These are phyloP conservation scores for Aspergillus fischeri DNA, from an alignment of 2,329 filamentous ascomycete species.

Conservation along the genomic window DNA sequence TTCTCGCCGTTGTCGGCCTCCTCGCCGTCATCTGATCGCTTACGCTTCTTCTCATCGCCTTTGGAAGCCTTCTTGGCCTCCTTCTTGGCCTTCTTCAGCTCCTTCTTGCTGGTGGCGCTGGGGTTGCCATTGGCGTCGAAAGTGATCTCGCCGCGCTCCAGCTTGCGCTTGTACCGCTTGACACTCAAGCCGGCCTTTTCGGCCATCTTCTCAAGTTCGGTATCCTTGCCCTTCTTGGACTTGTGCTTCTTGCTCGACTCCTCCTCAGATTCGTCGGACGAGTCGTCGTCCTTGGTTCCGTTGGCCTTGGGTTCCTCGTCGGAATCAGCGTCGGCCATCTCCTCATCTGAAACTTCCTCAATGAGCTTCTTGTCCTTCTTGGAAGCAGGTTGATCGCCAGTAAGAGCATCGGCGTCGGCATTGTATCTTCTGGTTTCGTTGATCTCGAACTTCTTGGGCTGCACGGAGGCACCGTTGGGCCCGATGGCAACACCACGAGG, in stretches of 20 bases:
- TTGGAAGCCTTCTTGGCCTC: conserved; percentile 53
- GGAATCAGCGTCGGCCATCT: conserved; percentile 41
- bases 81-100: conserved; percentile 68
- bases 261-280: conserved; percentile 27
- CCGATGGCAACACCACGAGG: conserved; percentile 71
- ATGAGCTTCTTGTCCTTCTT: conserved; percentile 47
- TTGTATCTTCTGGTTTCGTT: conserved; percentile 96
- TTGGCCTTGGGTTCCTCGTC: conserved; percentile 28
- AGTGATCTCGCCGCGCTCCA: conserved; percentile 69
- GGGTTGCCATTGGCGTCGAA: conserved; percentile 63
- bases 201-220: conserved; percentile 56
- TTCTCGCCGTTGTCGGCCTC: conserved; percentile 49
- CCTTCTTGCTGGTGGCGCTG: conserved; percentile 68
- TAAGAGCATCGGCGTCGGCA: conserved; percentile 81
- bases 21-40: conserved; percentile 54
- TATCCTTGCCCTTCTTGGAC: conserved; percentile 45
- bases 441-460: conserved; percentile 71
- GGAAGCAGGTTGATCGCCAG: conserved; percentile 57
- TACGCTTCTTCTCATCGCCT: conserved; percentile 68
- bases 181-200: conserved; percentile 65
- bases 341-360: conserved; percentile 43
- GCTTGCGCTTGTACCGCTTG: conserved; percentile 74
- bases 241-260: conserved; percentile 28
- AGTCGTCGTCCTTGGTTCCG: conserved; percentile 19
- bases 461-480: conserved; percentile 63